Conservation (phyloP, 805 yeast species). For the Candida taoyuanica region DNA sequence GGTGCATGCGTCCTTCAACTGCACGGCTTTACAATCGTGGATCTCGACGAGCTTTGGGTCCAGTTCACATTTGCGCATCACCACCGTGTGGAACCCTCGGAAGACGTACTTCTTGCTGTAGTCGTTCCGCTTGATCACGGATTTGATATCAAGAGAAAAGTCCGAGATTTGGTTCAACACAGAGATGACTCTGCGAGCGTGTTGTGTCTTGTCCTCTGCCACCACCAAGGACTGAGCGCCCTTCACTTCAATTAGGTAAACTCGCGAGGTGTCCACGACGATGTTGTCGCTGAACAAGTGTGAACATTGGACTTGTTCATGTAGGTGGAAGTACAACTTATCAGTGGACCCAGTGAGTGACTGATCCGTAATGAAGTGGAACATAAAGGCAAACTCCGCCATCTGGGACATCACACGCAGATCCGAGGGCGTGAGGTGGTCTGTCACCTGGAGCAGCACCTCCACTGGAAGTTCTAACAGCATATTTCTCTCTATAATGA, state of each 20-base stretch:
- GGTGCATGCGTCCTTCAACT: neutral
- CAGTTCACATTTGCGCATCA: constrained; percentile 5
- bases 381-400: constrained; percentile 9
- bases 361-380: constrained; percentile 11
- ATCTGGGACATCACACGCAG: constrained; percentile 7
- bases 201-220: constrained; percentile 12
- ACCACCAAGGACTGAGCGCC: constrained; percentile 15
- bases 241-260: constrained; percentile 14
- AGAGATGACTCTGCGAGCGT: constrained; percentile 12
- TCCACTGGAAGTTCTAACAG: constrained; percentile 11
- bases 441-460: constrained; percentile 11
- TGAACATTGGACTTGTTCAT: constrained; percentile 1
- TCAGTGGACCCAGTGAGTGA: neutral
- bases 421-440: constrained; percentile 15
- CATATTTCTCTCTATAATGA: too few species aligned
- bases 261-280: constrained; percentile 10
- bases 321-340: constrained; percentile 8
- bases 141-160: constrained; percentile 3
- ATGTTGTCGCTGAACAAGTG: constrained; percentile 5
- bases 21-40: neutral
- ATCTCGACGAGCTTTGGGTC: constrained; percentile 15
- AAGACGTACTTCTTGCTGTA: constrained; percentile 12
- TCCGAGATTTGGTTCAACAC: constrained; percentile 10
- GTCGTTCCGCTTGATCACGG: neutral
- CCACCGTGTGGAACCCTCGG: constrained; percentile 2